Percentiles rank a stretch among this genome's conserved stretches.
phyloP scores from a whole-genome alignment of 129 eudicot species.

The Helianthus annuus region HanXRQr2.0-SUNRISE NC_035437.2:17690522-17691021 shows the following conservation, averaged over 20 bases:
- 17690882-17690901: not conserved
- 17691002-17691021: not conserved
- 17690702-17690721: constrained; percentile 20
- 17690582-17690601: not conserved
- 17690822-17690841: not conserved
- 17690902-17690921: not conserved
- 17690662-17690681: constrained; percentile 3
- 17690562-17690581: not conserved
- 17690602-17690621: not conserved
- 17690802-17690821: not conserved
- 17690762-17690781: not conserved
- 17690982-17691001: not conserved
- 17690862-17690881: constrained; percentile 12
- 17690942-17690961: not conserved
- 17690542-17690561: not conserved
- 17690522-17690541: not conserved
- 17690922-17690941: not conserved
- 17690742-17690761: constrained; percentile 9
- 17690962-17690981: not conserved
- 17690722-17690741: not conserved
- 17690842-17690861: not conserved
- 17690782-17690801: constrained; percentile 13
- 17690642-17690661: not conserved
- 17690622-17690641: too few species aligned
- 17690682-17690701: constrained; percentile 17